Conservation (phyloP, 2,329 filamentous ascomycete species). For the Blastomyces gilchristii region DNA sequence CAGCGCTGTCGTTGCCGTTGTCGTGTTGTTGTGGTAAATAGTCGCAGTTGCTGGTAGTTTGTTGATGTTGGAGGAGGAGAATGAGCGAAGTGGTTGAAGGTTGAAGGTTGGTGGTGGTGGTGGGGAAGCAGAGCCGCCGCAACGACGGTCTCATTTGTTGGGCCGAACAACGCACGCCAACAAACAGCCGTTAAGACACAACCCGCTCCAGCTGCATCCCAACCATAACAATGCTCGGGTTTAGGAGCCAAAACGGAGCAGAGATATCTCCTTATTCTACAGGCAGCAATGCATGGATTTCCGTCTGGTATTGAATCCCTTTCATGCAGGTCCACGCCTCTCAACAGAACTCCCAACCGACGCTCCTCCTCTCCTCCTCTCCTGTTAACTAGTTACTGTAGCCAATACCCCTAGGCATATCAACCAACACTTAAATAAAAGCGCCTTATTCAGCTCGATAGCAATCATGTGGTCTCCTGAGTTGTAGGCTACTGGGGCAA, state of each 20-base stretch:
- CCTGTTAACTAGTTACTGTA: not conserved
- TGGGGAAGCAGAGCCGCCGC: slow-evolving; percentile 5
- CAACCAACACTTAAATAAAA: not conserved
- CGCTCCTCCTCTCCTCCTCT: not conserved
- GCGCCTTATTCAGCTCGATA: not conserved
- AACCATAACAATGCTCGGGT: not conserved
- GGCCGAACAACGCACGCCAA: not conserved
- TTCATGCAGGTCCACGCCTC: not conserved
- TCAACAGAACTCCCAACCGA: not conserved
- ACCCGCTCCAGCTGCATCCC: not conserved
- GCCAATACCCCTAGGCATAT: not conserved
- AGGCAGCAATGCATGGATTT: not conserved
- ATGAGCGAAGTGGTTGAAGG: no score
- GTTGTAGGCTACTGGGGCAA: not conserved
- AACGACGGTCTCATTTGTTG: not conserved
- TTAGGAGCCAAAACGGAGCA: not conserved
- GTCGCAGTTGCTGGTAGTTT: not conserved
- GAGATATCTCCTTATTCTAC: not conserved
- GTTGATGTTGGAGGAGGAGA: not conserved
- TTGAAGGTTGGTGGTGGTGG: not conserved
- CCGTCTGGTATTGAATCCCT: not conserved
- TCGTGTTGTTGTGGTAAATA: not conserved
- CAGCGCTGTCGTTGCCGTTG: no score
- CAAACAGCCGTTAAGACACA: not conserved
- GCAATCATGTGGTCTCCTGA: not conserved